Base-by-base conservation (phyloP, 2,329 filamentous ascomycete species). In the Fusarium hostae region DNA sequence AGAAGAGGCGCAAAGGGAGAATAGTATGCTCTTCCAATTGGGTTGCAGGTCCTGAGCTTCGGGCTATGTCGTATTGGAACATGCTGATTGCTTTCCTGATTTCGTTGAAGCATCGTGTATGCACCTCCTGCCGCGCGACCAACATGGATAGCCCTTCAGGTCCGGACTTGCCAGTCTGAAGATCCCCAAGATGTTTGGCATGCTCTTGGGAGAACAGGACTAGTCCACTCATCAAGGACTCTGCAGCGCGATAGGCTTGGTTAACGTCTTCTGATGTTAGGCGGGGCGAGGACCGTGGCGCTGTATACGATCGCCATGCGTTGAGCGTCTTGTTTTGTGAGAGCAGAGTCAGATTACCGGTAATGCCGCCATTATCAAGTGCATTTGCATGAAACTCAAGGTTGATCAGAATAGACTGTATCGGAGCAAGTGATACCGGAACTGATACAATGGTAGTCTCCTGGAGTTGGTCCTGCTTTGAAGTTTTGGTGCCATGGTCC, bases 31-130 rank as follows among this genome's bases (percentile, higher is more conserved):
- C 15, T 5, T 44, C 48, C 3, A 50, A 9, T 28, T 41, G 9
- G 22, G 13, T 39, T 20, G 1, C 4, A 26, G 26, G 26, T 26
- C 26, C 26, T 26, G 26, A 26, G 26, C 26, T 26, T 26, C 26
- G 26, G 7, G 12, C 10, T 10, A 63, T 41, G 20, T 50, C 41
- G 6, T 8, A 9, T 15, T 58, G 24, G 3, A 70, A 66, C 1
- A 26, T 39, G 6, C n/a, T 5, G 4, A 66, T 43, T 12, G 61
- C 56, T 30, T 58, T 61, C 2, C 6, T 37, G 3, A 70, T 51
- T 41, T 70, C 51, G 8, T 24, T 56, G 9, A 62, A 70, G n/a
- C 61, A 66, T 41, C 61, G 45, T 2, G 28, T 50, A 16, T 70
- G 34, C 1, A 13, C 4, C 16, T 39, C 9, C 16, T 70, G 61